Evolutionary conservation across 2,329 filamentous ascomycete genomes (phyloP).

Genomic region (Paracoccidioides lutzii): DNA sequence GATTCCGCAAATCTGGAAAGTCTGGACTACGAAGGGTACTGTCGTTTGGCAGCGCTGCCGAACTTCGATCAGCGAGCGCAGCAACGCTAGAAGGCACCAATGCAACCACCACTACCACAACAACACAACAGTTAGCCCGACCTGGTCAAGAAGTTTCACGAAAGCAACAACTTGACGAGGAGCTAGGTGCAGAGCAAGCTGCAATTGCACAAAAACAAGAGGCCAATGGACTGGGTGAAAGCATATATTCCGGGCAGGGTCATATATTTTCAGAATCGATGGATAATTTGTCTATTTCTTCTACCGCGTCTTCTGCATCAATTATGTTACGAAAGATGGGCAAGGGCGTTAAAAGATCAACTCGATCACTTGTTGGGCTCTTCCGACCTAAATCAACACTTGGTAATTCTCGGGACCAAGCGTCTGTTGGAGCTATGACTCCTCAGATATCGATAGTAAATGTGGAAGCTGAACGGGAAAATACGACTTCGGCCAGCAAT

Average conservation of each 20-base stretch:
- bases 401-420: constrained; percentile 58
- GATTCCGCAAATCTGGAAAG: constrained; percentile 66
- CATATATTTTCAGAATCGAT: constrained; percentile 81
- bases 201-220: constrained; percentile 89
- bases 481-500: constrained; percentile 51
- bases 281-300: constrained; percentile 59
- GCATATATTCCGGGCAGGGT: constrained; percentile 79
- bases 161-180: constrained; percentile 51
- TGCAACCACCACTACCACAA: no score
- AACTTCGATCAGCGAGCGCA: constrained; percentile 66
- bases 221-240: constrained; percentile 77
- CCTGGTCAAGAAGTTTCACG: constrained; percentile 45
- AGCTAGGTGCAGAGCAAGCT: constrained; percentile 75
- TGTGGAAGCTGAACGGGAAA: constrained; percentile 82
- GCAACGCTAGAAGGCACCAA: constrained; percentile 29
- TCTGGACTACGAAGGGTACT: constrained; percentile 79
- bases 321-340: constrained; percentile 83
- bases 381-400: constrained; percentile 90
- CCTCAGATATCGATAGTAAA: constrained; percentile 93
- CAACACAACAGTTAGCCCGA: constrained; percentile 29
- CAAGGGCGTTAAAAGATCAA: constrained; percentile 91
- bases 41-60: constrained; percentile 90
- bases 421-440: constrained; percentile 52
- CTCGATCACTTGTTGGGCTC: constrained; percentile 77
- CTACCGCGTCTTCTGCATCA: constrained; percentile 37